Conservation (phyloP, 345 rosid species). For the Combretum micranthum region DNA sequence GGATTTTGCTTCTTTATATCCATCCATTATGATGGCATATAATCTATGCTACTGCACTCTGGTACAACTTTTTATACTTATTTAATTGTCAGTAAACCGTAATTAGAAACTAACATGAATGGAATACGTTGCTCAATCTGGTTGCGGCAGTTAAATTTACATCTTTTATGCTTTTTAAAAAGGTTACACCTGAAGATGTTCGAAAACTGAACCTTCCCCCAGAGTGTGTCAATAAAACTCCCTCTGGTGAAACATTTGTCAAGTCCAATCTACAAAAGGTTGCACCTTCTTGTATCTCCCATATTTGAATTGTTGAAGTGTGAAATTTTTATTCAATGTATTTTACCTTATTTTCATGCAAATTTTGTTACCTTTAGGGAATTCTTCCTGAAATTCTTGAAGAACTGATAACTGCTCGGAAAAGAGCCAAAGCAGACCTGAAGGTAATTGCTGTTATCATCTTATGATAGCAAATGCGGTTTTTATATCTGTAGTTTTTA, state of each 20-base stretch:
- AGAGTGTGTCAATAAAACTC: constrained; percentile 78
- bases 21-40: constrained; percentile 99
- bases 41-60: constrained; percentile 92
- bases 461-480: neutral
- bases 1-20: constrained; percentile 97
- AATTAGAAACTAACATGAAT: no score
- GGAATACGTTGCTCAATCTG: neutral
- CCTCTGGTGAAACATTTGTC: constrained; percentile 91
- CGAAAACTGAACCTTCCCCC: constrained; percentile 78
- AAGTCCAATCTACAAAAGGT: constrained; percentile 88
- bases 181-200: constrained; percentile 90
- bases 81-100: neutral
- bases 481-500: neutral
- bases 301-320: neutral
- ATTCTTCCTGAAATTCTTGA: constrained; percentile 99
- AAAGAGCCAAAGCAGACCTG: constrained; percentile 92
- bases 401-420: constrained; percentile 86
- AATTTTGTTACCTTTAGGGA: constrained; percentile 48
- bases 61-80: constrained; percentile 34
- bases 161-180: constrained; percentile 10
- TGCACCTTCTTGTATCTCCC: constrained; percentile 5
- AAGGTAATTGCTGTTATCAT: constrained; percentile 42
- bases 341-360: neutral
- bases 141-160: constrained; percentile 10
- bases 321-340: neutral